Percentiles rank a stretch among this genome's conserved stretches.
These are phyloP conservation scores for Talaromyces stipitatus DNA, from an alignment of 495 filamentous ascomycete genomes.

Conservation along the genomic window DNA sequence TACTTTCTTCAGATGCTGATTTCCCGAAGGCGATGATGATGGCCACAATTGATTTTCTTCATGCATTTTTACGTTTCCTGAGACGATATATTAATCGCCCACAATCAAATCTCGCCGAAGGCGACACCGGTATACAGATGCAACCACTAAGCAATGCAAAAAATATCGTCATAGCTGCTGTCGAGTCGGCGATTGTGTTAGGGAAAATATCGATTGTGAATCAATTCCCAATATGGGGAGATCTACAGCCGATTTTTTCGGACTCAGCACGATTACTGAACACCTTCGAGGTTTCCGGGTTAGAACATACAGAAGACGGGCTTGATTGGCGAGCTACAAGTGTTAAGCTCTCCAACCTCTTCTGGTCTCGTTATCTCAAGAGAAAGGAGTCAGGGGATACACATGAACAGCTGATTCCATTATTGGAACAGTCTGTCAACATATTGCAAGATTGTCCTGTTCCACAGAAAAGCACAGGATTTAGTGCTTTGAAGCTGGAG, in stretches of 20 bases:
- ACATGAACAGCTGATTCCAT: constrained; percentile 27
- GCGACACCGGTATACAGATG: constrained; percentile 23
- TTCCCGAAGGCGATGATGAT: constrained; percentile 12
- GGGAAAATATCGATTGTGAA: constrained; percentile 35
- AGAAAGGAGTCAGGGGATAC: constrained; percentile 33
- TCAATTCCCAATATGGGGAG: constrained; percentile 30
- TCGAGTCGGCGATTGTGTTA: constrained; percentile 34
- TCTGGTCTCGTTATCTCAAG: constrained; percentile 58
- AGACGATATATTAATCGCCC: constrained; percentile 38
- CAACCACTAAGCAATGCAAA: constrained; percentile 21
- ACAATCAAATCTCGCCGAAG: constrained; percentile 21
- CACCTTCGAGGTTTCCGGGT: constrained; percentile 23
- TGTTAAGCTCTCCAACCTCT: constrained; percentile 66
- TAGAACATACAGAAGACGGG: constrained; percentile 6
- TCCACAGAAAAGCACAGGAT: constrained; percentile 36
- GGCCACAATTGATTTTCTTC: constrained; percentile 29
- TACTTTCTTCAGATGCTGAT: constrained; percentile 18
- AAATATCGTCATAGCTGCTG: constrained; percentile 31
- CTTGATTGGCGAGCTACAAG: background rate
- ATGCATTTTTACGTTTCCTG: constrained; percentile 34
- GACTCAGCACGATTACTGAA: constrained; percentile 33
- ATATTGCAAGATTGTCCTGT: constrained; percentile 30
- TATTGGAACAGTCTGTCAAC: constrained; percentile 43
- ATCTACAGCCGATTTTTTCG: constrained; percentile 26
- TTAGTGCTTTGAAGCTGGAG: constrained; percentile 48